Percentiles rank a stretch among this genome's conserved stretches.
These are phyloP conservation scores for Endotrypanum monterogeii DNA, from an alignment of 208 protist species.

Conservation along the genomic window DNA sequence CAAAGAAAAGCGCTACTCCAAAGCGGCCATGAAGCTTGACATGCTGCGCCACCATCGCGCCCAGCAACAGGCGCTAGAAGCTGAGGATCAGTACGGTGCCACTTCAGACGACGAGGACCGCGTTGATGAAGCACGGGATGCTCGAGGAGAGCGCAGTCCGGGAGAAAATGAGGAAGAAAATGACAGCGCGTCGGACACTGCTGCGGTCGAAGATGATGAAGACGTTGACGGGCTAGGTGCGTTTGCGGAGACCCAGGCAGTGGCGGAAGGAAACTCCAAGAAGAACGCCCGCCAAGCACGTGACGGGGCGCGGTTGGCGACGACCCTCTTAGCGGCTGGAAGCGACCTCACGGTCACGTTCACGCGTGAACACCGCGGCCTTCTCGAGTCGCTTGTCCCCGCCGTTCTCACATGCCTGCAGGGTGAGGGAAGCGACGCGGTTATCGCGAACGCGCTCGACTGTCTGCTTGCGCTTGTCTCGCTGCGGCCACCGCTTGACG, in stretches of 20 bases:
- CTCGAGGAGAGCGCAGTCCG: background rate
- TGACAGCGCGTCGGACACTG: conserved; percentile 19
- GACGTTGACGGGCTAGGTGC: conserved; percentile 69
- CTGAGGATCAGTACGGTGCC: conserved; percentile 18
- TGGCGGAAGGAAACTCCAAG: conserved; percentile 24
- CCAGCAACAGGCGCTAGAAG: conserved; percentile 7
- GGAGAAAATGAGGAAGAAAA: conserved; percentile 10
- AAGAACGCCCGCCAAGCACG: background rate
- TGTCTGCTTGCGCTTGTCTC: conserved; percentile 83
- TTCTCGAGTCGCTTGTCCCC: conserved; percentile 79
- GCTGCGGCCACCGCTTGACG: conserved; percentile 71
- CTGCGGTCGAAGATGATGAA: conserved; percentile 21
- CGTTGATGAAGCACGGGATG: conserved; percentile 18
- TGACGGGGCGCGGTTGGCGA: conserved; percentile 2
- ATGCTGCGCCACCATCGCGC: conserved; percentile 60
- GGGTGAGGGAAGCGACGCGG: conserved; percentile 89
- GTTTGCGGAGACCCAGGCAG: conserved; percentile 62
- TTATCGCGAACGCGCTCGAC: conserved; percentile 86
- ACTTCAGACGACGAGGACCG: conserved; percentile 17
- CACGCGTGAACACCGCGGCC: conserved; percentile 65
- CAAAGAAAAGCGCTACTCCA: conserved; percentile 71
- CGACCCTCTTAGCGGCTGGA: conserved; percentile 12
- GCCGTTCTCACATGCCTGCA: conserved; percentile 81
- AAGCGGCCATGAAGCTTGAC: conserved; percentile 70
- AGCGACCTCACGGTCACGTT: conserved; percentile 69